Conservation (phyloP, 2,329 filamentous ascomycete species). For the Lithohypha guttulata region DNA sequence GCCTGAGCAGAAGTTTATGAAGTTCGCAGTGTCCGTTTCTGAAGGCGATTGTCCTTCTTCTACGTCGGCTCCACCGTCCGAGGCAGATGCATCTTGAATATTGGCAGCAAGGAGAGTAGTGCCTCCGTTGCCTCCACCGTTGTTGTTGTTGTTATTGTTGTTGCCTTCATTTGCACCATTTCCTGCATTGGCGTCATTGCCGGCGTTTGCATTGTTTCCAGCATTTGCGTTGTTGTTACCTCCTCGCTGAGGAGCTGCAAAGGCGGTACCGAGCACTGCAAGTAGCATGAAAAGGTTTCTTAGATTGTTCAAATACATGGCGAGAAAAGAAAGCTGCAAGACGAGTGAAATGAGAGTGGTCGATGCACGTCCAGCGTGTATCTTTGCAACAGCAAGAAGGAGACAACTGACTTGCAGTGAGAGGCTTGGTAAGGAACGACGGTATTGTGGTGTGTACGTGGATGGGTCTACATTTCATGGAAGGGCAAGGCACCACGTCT, state of each 20-base stretch:
- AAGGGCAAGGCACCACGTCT: constrained; percentile 2
- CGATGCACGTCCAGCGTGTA: constrained; percentile 3
- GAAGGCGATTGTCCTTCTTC: constrained; percentile 37
- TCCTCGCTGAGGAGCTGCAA: constrained; percentile 11
- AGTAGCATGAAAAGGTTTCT: constrained; percentile 10
- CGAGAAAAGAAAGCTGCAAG: background rate
- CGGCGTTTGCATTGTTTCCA: constrained; percentile 15
- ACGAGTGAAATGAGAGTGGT: constrained; percentile 1
- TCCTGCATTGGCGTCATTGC: constrained; percentile 16
- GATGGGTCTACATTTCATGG: background rate
- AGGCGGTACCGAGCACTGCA: constrained; percentile 9
- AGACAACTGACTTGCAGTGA: constrained; percentile 21
- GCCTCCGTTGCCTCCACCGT: constrained; percentile 9
- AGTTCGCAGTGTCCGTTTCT: constrained; percentile 40
- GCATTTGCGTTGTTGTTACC: constrained; percentile 19
- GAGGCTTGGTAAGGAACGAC: constrained; percentile 13
- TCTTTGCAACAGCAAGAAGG: constrained; percentile 8
- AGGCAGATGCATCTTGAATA: constrained; percentile 9
- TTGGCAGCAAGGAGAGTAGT: constrained; percentile 15
- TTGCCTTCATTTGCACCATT: constrained; percentile 13
- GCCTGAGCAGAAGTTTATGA: constrained; percentile 50
- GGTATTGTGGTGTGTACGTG: constrained; percentile 7
- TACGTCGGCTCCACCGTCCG: constrained; percentile 19
- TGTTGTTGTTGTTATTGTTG: constrained; percentile 10
- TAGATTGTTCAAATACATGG: constrained; percentile 11